These are phyloP conservation scores for Diaporthe eres DNA, from an alignment of 2,329 filamentous ascomycete species.

Conservation along the genomic window DNA sequence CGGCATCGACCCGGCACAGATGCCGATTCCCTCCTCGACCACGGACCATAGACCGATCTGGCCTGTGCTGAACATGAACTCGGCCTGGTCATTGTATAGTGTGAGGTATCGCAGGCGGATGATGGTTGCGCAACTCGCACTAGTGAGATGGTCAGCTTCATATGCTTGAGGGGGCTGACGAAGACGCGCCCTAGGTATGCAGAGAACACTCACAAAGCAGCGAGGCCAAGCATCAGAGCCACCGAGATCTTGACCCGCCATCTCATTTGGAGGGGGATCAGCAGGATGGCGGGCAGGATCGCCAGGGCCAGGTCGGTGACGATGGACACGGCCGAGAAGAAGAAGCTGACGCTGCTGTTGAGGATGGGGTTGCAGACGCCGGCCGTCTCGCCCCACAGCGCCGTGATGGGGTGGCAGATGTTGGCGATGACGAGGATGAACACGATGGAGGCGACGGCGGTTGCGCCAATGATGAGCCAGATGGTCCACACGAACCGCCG, in stretches of 20 bases:
- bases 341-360: constrained; percentile 51
- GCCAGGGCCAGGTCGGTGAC: constrained; percentile 53
- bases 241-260: constrained; percentile 60
- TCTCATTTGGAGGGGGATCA: constrained; percentile 60
- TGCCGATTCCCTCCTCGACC: constrained; percentile 63
- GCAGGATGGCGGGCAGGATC: constrained; percentile 55
- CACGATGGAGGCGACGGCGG: constrained; percentile 45
- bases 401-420: constrained; percentile 50
- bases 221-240: constrained; percentile 58
- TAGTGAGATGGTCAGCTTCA: constrained; percentile 41
- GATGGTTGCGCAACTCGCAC: constrained; percentile 54
- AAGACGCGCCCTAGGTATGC: background rate
- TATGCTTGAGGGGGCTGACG: background rate
- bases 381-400: constrained; percentile 49
- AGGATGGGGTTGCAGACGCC: constrained; percentile 48
- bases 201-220: constrained; percentile 54
- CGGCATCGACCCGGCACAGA: constrained; percentile 62
- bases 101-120: constrained; percentile 60
- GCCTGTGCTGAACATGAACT: constrained; percentile 57
- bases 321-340: constrained; percentile 54
- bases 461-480: constrained; percentile 46
- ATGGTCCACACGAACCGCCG: constrained; percentile 48
- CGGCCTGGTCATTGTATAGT: constrained; percentile 54
- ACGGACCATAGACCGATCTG: constrained; percentile 62
- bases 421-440: constrained; percentile 50